Evolutionary conservation across 371 early-diverging fungal genomes (phyloP), one percentile per base, ranked within the genome.

Genomic region (Apophysomyces ossiformis): DNA sequence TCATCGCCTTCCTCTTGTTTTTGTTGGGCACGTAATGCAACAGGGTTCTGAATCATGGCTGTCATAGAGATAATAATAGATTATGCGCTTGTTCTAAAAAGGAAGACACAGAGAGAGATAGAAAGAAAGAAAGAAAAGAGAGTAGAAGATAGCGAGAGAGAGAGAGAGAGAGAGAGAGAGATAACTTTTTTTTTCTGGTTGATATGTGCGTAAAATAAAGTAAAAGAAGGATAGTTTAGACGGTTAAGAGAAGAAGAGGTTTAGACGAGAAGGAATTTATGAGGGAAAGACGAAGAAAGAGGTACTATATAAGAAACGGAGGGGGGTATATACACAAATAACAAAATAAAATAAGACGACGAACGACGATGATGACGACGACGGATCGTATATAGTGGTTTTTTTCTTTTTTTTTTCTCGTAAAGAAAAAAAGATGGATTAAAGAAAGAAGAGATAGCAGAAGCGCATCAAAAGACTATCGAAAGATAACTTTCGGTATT

Each of bases 1-100:
- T 66, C 70, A 41, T 69, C 73, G 60, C 63, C 69, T 37, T 62
- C 59, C 37, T 69, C 45, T 9, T 62, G 37, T 39, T 60, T 54
- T 44, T 46, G 50, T 44, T 50, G 54, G 11, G 54, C 54, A 21
- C 54, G 54, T 50, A 50, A 21, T 50, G 54, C 44, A 38, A 57
- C 15, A 13, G 50, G 50, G 37, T 38, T 63, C 32, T 63, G 63
- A 50, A 63, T 63, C 63, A 63, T 57, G 54, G 63, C 56, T 56
- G 63, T 63, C 63, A 63, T 63, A 50, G 32, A 18, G 36, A 26
- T 32, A 56, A 63, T 37, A n/a, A 56, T 39, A 37, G 56, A 56
- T 50, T 50, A 50, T 50, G 54, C 18, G 54, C 54, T 50, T 50
- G 54, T 50, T 50, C 54, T 50, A 50, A 50, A 21, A 21, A 21